These are phyloP conservation scores for Pestalotiopsis sp. DNA, from an alignment of 2,329 filamentous ascomycete species.

Conservation along the genomic window DNA sequence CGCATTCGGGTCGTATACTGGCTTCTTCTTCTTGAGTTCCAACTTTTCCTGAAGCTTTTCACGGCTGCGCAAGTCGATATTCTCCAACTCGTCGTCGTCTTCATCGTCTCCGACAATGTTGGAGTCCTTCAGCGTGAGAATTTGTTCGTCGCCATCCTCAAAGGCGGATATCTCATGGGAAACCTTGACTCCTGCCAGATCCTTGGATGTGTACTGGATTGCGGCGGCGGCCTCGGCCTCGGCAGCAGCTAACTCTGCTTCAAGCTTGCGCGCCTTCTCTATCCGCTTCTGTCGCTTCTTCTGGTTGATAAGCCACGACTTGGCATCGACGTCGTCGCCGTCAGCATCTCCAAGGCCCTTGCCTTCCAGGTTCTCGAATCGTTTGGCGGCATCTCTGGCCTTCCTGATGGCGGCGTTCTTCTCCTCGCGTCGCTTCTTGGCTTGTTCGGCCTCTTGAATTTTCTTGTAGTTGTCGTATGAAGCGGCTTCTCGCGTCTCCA, in stretches of 20 bases:
- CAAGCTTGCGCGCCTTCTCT: constrained; percentile 70
- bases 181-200: constrained; percentile 89
- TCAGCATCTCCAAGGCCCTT: constrained; percentile 79
- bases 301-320: constrained; percentile 82
- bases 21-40: constrained; percentile 86
- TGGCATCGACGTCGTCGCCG: constrained; percentile 71
- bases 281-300: constrained; percentile 96
- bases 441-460: constrained; percentile 69
- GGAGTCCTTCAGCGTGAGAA: constrained; percentile 92
- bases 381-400: constrained; percentile 81
- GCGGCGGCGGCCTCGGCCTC: constrained; percentile 67
- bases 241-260: constrained; percentile 78
- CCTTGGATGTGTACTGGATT: constrained; percentile 77
- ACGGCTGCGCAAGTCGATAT: constrained; percentile 69
- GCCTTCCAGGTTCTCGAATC: constrained; percentile 76
- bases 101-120: constrained; percentile 79
- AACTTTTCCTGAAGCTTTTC: constrained; percentile 77
- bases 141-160: constrained; percentile 80
- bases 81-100: constrained; percentile 88
- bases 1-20: constrained; percentile 84
- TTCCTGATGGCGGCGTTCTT: constrained; percentile 83
- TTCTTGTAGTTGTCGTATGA: constrained; percentile 74
- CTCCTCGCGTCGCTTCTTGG: constrained; percentile 78
- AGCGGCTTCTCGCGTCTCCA: constrained; percentile 78
- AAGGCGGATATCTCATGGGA: constrained; percentile 85